Conservation (phyloP, 768 basidiomycete species). For the Steccherinum ochraceum region DNA sequence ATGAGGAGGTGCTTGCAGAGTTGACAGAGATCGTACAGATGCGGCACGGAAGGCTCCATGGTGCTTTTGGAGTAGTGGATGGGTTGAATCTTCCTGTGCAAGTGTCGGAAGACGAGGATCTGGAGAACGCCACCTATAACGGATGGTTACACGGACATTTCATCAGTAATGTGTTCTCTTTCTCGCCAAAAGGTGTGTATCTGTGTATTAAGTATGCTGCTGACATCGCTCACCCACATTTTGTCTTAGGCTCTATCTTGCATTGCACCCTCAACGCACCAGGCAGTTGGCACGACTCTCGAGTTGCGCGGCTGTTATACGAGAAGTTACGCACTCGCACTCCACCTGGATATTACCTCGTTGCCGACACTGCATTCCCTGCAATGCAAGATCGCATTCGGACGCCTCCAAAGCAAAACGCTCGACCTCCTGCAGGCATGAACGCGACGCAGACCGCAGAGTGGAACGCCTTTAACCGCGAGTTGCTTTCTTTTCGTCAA, state of each 20-base stretch:
- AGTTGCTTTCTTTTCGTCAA: constrained; percentile 40
- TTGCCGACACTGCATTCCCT: constrained; percentile 43
- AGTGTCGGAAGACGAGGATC: constrained; percentile 29
- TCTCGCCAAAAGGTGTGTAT: constrained; percentile 23
- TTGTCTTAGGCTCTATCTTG: constrained; percentile 26
- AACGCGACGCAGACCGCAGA: too few species aligned
- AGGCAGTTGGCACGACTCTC: constrained; percentile 45
- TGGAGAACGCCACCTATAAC: constrained; percentile 43
- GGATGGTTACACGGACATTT: constrained; percentile 37
- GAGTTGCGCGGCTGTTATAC: constrained; percentile 34
- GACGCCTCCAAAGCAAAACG: constrained; percentile 32
- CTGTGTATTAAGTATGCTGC: not conserved
- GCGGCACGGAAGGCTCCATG: not conserved
- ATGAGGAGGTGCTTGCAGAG: not conserved
- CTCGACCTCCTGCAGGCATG: constrained; percentile 12
- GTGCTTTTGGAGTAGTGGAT: constrained; percentile 4
- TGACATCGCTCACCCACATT: not conserved
- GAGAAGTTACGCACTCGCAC: constrained; percentile 25
- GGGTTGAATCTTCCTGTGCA: constrained; percentile 8
- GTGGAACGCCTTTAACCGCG: constrained; percentile 21
- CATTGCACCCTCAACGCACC: constrained; percentile 34
- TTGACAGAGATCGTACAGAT: not conserved
- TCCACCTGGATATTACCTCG: constrained; percentile 36
- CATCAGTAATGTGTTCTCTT: constrained; percentile 33
- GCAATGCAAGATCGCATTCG: constrained; percentile 28